Percentiles rank a stretch among this genome's conserved stretches.
These are phyloP conservation scores for Ophiostoma pallidulum DNA, from an alignment of 2,329 filamentous ascomycete genomes.

Conservation along the genomic window DNA sequence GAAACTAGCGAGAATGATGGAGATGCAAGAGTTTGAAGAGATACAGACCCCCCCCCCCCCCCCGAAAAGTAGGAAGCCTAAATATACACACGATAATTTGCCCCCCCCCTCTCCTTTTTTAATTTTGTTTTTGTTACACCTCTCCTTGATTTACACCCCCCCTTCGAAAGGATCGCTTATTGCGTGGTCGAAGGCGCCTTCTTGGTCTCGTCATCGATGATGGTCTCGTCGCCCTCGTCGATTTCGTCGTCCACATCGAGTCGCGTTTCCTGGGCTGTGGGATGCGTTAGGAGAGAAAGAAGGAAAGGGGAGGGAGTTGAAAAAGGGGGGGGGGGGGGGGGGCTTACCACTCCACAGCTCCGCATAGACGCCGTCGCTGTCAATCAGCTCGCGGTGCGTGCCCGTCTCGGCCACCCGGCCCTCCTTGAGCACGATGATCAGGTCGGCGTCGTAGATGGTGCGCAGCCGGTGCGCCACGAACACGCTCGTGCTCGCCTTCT, in stretches of 20 bases:
- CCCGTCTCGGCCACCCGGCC: slow-evolving; percentile 83
- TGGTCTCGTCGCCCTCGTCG: slow-evolving; percentile 11
- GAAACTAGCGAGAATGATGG: too few species aligned
- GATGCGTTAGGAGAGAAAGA: background rate
- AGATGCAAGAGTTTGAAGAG: too few species aligned
- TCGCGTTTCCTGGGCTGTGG: slow-evolving; percentile 17
- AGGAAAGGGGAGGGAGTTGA: too few species aligned
- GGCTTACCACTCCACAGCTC: slow-evolving; percentile 65
- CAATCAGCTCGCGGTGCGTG: slow-evolving; percentile 75
- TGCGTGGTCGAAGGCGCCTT: too few species aligned
- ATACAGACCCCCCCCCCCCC: too few species aligned
- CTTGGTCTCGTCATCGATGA: slow-evolving; percentile 9
- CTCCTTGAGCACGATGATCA: slow-evolving; percentile 82
- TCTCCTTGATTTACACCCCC: too few species aligned
- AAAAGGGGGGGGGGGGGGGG: background rate
- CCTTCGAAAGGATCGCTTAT: too few species aligned
- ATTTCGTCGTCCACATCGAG: slow-evolving; percentile 12
- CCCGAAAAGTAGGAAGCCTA: too few species aligned
- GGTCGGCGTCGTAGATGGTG: slow-evolving; percentile 87
- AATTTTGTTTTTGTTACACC: too few species aligned
- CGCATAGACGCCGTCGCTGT: slow-evolving; percentile 69
- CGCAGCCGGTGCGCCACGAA: slow-evolving; percentile 89
- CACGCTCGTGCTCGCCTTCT: slow-evolving; percentile 82
- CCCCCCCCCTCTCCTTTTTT: too few species aligned
- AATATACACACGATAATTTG: too few species aligned